A percentile compares a stretch with the other conserved stretches of the same genome.
phyloP scores from a whole-genome alignment of 805 yeast genomes.

The Saccharomyces jurei region DNA sequence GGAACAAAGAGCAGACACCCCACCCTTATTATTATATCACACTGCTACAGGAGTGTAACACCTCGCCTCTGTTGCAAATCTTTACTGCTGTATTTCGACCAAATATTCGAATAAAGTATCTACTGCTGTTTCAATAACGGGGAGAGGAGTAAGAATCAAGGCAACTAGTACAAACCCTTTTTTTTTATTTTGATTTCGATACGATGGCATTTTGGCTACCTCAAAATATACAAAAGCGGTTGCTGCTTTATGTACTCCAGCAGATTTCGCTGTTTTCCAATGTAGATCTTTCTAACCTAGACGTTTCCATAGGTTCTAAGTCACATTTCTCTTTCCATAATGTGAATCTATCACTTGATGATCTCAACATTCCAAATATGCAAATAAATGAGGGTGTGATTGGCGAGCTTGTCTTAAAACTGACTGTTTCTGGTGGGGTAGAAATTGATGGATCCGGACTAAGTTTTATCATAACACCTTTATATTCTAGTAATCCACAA shows the following conservation, averaged over 20 bases:
- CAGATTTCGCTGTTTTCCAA: constrained; percentile 77
- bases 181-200: constrained; percentile 31
- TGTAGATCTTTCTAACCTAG: constrained; percentile 71
- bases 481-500: constrained; percentile 13
- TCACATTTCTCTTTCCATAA: constrained; percentile 46
- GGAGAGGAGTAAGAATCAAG: background rate
- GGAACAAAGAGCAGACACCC: background rate
- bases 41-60: background rate
- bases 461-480: constrained; percentile 29
- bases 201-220: constrained; percentile 59
- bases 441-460: constrained; percentile 50
- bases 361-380: constrained; percentile 57
- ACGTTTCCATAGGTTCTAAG: constrained; percentile 63
- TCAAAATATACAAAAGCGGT: constrained; percentile 73
- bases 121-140: background rate
- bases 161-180: background rate
- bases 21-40: background rate
- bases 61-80: background rate
- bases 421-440: constrained; percentile 67
- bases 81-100: background rate
- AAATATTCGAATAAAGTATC: background rate
- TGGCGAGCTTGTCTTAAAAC: constrained; percentile 44
- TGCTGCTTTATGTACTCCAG: constrained; percentile 70
- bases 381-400: constrained; percentile 55
- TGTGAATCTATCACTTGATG: constrained; percentile 65